phyloP scores from a whole-genome alignment of 306 rosid genomes.

The Begonia masoniana region DNA sequence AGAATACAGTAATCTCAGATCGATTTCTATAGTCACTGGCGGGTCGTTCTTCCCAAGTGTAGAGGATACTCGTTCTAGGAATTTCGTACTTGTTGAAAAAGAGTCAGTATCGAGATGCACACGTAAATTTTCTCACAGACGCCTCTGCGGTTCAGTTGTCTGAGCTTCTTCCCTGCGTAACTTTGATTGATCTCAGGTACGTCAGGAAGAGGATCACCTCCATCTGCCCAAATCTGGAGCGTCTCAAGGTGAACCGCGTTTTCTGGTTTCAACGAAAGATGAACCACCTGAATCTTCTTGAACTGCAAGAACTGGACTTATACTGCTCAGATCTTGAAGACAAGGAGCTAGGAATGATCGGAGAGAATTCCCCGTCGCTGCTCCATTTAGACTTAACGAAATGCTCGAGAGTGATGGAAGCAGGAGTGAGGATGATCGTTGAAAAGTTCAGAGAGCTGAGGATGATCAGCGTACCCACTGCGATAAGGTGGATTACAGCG shows the following conservation, averaged over 20 bases:
- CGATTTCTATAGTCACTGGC: conserved; percentile 33
- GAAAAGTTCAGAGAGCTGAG: conserved; percentile 34
- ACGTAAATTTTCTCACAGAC: conserved; percentile 23
- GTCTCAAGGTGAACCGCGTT: conserved; percentile 30
- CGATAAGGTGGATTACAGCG: conserved; percentile 15
- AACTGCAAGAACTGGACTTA: conserved; percentile 9
- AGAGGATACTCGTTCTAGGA: conserved; percentile 22
- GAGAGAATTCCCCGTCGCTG: conserved; percentile 34
- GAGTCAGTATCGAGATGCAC: conserved; percentile 25
- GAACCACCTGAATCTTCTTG: conserved; percentile 13
- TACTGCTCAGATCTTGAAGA: conserved; percentile 40
- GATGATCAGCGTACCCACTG: conserved; percentile 46
- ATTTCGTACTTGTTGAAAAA: conserved; percentile 27
- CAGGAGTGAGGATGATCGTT: conserved; percentile 47
- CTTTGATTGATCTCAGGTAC: conserved; percentile 26
- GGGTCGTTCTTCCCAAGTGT: conserved; percentile 25
- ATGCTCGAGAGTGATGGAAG: conserved; percentile 33
- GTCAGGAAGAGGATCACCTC: conserved; percentile 18
- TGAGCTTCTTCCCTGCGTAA: conserved; percentile 22
- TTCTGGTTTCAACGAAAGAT: conserved; percentile 6
- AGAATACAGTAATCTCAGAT: conserved; percentile 22
- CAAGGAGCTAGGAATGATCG: conserved; percentile 33
- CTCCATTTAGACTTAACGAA: conserved; percentile 23
- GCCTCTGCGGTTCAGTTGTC: conserved; percentile 22
- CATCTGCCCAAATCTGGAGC: conserved; percentile 31